A percentile compares a stretch with the other conserved stretches of the same genome.
phyloP scores from a whole-genome alignment of 1,284 basidiomycete genomes.

The Ustilago hordei region DNA sequence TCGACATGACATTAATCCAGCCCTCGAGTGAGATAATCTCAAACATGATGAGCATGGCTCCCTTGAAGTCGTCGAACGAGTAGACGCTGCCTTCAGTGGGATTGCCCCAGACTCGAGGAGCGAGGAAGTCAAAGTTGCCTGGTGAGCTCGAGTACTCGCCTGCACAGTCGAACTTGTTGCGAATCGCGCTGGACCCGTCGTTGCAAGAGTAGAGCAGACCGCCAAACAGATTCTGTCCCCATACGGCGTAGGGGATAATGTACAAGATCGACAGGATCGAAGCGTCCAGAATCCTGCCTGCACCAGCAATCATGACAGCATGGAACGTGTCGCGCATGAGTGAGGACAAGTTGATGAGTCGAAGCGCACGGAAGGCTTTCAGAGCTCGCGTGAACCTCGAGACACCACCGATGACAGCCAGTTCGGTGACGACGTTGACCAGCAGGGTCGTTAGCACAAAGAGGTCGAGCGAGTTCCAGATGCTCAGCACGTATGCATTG shows the following conservation, averaged over 20 bases:
- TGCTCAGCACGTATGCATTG: constrained; percentile 89
- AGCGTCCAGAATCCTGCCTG: constrained; percentile 87
- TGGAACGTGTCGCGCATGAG: constrained; percentile 90
- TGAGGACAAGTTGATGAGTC: constrained; percentile 80
- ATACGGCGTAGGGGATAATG: constrained; percentile 96
- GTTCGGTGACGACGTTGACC: constrained; percentile 82
- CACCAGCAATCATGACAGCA: constrained; percentile 89
- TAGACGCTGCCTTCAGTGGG: constrained; percentile 86
- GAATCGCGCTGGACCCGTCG: constrained; percentile 73
- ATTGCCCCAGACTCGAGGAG: constrained; percentile 89
- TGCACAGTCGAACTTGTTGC: constrained; percentile 77
- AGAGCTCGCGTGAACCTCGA: constrained; percentile 85
- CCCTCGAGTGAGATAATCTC: constrained; percentile 95
- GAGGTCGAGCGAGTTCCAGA: constrained; percentile 94
- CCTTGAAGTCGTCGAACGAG: constrained; percentile 89
- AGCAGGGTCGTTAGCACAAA: constrained; percentile 85
- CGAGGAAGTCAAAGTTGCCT: constrained; percentile 76
- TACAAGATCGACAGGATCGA: constrained; percentile 90
- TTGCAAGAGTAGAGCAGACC: constrained; percentile 89
- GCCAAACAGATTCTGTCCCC: constrained; percentile 94
- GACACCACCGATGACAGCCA: constrained; percentile 80
- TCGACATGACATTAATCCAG: constrained; percentile 91
- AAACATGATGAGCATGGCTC: constrained; percentile 90
- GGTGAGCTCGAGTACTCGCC: constrained; percentile 77
- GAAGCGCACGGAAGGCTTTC: constrained; percentile 88